Evolutionary conservation across 73 alveolate genomes (phyloP).

Genomic region (Symbiodinium pilosum): DNA sequence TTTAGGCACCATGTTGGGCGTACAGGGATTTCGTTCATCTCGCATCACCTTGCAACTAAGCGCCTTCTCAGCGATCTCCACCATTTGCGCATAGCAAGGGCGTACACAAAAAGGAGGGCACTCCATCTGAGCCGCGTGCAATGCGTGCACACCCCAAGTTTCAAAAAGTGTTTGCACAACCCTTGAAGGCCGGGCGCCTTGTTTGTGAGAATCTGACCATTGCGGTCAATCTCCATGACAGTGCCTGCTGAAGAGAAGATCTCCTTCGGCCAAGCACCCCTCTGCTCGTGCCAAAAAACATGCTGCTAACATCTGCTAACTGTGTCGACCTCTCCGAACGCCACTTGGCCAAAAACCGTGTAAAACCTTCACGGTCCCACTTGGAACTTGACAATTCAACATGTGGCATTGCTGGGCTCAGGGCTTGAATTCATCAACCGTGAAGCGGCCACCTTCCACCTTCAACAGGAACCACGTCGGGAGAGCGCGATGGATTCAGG

Average conservation of each 20-base stretch:
- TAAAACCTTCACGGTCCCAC: neutral
- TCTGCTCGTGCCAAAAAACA: neutral
- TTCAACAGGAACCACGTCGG: too few species aligned
- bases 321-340: neutral
- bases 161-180: too few species aligned
- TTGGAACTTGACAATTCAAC: neutral
- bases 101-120: conserved; percentile 57
- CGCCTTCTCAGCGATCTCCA: conserved; percentile 59
- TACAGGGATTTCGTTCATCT: too few species aligned
- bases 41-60: neutral
- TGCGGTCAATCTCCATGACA: conserved; percentile 51
- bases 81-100: conserved; percentile 35
- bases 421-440: neutral
- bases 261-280: neutral
- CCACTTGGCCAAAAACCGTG: neutral
- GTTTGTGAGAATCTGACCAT: conserved; percentile 32
- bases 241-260: conserved; percentile 39
- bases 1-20: too few species aligned
- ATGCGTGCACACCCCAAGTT: neutral
- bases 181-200: too few species aligned
- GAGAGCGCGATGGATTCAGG: too few species aligned
- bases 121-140: neutral
- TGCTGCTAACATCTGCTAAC: too few species aligned
- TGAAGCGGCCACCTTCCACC: neutral
- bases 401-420: neutral